Evolutionary conservation across 768 basidiomycete genomes (phyloP).

Genomic region (Lyophyllum atratum): DNA sequence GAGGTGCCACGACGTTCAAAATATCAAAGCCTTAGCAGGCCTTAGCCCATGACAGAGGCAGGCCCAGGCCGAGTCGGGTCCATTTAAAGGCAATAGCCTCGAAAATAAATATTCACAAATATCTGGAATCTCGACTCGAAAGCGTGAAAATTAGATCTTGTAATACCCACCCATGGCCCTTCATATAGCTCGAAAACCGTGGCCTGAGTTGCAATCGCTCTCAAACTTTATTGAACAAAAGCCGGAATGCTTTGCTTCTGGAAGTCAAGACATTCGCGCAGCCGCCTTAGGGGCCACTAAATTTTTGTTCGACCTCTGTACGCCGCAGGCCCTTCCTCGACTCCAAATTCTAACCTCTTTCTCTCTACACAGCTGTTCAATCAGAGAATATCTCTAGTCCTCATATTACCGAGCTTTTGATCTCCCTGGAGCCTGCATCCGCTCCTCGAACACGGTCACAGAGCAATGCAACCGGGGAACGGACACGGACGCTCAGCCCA

Average conservation of each 20-base stretch:
- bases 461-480: conserved; percentile 40
- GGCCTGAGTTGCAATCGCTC: conserved; percentile 46
- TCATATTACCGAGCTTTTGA: conserved; percentile 65
- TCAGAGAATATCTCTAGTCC: conserved; percentile 67
- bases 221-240: conserved; percentile 55
- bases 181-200: conserved; percentile 1
- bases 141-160: no score
- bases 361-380: conserved; percentile 51
- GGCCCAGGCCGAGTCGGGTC: background rate
- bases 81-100: background rate
- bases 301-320: conserved; percentile 76
- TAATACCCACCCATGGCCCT: background rate
- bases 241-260: conserved; percentile 56
- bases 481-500: conserved; percentile 41
- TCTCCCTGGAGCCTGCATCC: conserved; percentile 64
- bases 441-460: conserved; percentile 80
- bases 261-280: conserved; percentile 52
- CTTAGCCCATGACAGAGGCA: no score
- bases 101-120: conserved; percentile 10
- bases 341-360: conserved; percentile 11
- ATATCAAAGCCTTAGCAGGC: no score
- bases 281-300: conserved; percentile 71
- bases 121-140: conserved; percentile 3
- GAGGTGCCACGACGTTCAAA: no score
- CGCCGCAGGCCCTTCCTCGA: conserved; percentile 21